Conservation (phyloP, 768 basidiomycete species). For the Clathrus columnatus region DNA sequence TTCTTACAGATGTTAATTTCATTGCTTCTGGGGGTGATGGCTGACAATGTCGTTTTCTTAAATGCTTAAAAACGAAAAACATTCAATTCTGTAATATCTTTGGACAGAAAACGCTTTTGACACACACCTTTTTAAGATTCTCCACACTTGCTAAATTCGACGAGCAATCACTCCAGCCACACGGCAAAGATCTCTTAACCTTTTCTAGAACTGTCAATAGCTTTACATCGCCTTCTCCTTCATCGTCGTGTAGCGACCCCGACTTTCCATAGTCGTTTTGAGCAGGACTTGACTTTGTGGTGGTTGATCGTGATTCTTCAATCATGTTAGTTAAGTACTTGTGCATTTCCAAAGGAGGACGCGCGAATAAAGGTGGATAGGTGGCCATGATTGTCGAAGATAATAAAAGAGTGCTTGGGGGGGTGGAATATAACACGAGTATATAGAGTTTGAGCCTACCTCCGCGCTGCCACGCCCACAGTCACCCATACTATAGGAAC, state of each 20-base stretch:
- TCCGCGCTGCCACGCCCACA: neutral
- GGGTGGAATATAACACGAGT: neutral
- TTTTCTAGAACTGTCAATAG: neutral
- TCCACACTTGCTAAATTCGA: neutral
- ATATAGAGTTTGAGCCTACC: neutral
- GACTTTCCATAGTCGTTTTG: neutral
- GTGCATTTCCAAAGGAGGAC: neutral
- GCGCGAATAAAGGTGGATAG: neutral
- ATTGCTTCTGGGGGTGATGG: neutral
- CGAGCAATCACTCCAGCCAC: neutral
- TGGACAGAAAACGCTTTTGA: neutral
- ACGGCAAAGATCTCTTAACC: neutral
- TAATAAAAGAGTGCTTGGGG: neutral
- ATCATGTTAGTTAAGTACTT: neutral
- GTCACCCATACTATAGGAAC: neutral
- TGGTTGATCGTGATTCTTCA: neutral
- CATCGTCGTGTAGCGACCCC: neutral
- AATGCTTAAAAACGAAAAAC: too few species aligned
- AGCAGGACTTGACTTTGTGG: neutral
- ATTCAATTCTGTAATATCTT: too few species aligned
- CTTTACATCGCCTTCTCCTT: neutral
- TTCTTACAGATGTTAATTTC: neutral
- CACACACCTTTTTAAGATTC: neutral
- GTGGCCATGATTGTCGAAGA: neutral
- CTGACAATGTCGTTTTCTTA: conserved; percentile 1